phyloP scores from a whole-genome alignment of 768 basidiomycete genomes.

The Cystofilobasidium bisporidii region DNA sequence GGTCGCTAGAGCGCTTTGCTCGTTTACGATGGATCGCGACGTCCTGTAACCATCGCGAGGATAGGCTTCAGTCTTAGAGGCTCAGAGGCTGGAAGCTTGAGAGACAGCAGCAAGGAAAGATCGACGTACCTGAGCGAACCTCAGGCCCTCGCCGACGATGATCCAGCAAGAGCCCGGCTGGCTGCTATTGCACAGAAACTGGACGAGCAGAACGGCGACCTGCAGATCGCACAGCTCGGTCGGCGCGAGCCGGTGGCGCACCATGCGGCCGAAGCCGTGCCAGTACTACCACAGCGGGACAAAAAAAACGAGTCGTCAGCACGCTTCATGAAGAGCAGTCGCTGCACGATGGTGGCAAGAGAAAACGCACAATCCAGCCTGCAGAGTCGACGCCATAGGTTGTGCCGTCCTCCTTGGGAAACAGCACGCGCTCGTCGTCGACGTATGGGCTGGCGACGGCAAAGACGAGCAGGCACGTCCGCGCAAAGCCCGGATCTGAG shows the following conservation, averaged over 20 bases:
- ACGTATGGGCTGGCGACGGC: slow-evolving; percentile 12
- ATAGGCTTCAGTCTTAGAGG: too few relatives aligned
- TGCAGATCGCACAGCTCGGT: slow-evolving; percentile 29
- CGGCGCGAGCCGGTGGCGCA: slow-evolving; percentile 25
- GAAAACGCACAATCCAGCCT: slow-evolving; percentile 17
- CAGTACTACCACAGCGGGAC: background rate
- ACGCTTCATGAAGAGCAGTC: too few relatives aligned
- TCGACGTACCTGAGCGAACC: slow-evolving; percentile 20
- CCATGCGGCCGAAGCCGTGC: slow-evolving; percentile 26
- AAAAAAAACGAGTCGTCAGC: background rate
- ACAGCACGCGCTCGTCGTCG: slow-evolving; percentile 23
- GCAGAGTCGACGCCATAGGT: slow-evolving; percentile 24
- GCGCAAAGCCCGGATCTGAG: slow-evolving; percentile 25
- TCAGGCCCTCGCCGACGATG: slow-evolving; percentile 24
- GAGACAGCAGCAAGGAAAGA: too few relatives aligned
- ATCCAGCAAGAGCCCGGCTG: slow-evolving; percentile 28
- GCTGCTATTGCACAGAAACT: slow-evolving; percentile 18
- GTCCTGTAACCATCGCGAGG: too few relatives aligned
- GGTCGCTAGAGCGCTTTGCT: slow-evolving; percentile 19
- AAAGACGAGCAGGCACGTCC: slow-evolving; percentile 26
- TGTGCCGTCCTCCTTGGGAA: slow-evolving; percentile 22
- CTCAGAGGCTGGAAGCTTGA: too few relatives aligned
- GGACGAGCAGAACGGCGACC: slow-evolving; percentile 24
- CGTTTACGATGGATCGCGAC: slow-evolving; percentile 24
- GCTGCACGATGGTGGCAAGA: too few relatives aligned